phyloP scores from a whole-genome alignment of 306 rosid genomes.

The Lathyrus aphaca region DNA sequence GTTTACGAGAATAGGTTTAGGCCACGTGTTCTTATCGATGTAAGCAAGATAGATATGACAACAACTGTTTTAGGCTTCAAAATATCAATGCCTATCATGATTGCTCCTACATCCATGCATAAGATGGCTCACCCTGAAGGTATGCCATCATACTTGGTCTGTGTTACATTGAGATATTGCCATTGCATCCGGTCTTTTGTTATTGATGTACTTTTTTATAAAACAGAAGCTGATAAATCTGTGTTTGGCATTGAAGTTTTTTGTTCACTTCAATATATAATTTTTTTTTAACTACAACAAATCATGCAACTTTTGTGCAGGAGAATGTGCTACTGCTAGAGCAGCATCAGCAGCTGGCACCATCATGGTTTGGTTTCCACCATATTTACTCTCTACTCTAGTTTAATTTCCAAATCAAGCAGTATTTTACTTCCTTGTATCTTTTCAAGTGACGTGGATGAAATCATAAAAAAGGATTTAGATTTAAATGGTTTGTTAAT shows the following conservation, averaged over 20 bases:
- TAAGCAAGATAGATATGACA: slow-evolving; percentile 68
- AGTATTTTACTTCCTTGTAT: too few relatives aligned
- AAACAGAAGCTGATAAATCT: neutral
- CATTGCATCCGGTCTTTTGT: neutral
- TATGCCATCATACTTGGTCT: neutral
- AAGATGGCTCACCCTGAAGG: slow-evolving; percentile 41
- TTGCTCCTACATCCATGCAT: slow-evolving; percentile 68
- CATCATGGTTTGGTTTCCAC: neutral
- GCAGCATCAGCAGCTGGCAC: neutral
- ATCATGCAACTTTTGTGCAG: neutral
- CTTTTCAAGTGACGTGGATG: too few relatives aligned
- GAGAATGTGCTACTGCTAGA: slow-evolving; percentile 5
- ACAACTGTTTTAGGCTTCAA: slow-evolving; percentile 1
- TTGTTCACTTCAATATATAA: neutral
- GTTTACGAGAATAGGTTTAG: neutral
- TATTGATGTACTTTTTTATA: neutral
- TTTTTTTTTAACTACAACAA: neutral
- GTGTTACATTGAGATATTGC: neutral
- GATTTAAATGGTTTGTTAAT: too few relatives aligned
- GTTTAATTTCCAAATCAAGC: too few relatives aligned
- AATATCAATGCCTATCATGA: slow-evolving; percentile 19
- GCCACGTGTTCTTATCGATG: slow-evolving; percentile 43
- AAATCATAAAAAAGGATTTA: too few relatives aligned
- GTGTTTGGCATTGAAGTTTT: neutral
- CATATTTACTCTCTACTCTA: neutral